A percentile compares a stretch with the other conserved stretches of the same genome.
phyloP scores from a whole-genome alignment of 805 yeast species.

The Metschnikowia orientalis region DNA sequence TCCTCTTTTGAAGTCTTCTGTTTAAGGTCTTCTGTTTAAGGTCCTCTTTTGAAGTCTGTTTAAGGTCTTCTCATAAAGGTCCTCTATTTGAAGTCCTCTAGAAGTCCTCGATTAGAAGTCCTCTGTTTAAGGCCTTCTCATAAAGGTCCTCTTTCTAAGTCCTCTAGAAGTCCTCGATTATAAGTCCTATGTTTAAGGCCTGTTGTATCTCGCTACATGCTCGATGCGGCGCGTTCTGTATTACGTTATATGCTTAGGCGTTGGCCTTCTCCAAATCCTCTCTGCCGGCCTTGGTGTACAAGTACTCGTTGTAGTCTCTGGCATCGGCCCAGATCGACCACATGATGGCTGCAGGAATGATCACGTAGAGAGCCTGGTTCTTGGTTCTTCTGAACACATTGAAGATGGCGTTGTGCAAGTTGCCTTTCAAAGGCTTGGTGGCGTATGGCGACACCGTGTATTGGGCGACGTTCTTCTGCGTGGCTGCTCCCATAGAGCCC shows the following conservation, averaged over 20 bases:
- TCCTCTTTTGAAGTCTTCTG: too few species aligned
- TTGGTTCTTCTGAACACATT: slow-evolving; percentile 92
- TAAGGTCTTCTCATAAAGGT: too few species aligned
- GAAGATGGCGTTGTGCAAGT: slow-evolving; percentile 79
- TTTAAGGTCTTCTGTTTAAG: too few species aligned
- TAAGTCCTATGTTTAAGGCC: too few species aligned
- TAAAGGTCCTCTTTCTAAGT: too few species aligned
- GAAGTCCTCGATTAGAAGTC: too few species aligned
- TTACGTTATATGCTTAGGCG: slow-evolving; percentile 23
- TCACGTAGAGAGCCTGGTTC: slow-evolving; percentile 73
- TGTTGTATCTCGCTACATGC: neutral
- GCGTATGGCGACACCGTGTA: slow-evolving; percentile 93
- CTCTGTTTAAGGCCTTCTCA: too few species aligned
- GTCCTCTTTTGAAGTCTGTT: too few species aligned
- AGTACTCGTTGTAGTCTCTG: slow-evolving; percentile 85
- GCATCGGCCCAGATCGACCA: slow-evolving; percentile 87
- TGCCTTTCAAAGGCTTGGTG: slow-evolving; percentile 86
- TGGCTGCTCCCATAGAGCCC: slow-evolving; percentile 82
- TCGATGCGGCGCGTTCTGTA: neutral
- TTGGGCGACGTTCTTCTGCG: slow-evolving; percentile 78
- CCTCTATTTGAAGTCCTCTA: too few species aligned
- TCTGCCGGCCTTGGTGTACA: slow-evolving; percentile 97
- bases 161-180: too few species aligned
- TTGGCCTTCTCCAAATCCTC: slow-evolving; percentile 78
- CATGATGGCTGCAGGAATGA: slow-evolving; percentile 72